Evolutionary conservation across 345 rosid species (phyloP).

Genomic region (Pugionium dolabratum): DNA sequence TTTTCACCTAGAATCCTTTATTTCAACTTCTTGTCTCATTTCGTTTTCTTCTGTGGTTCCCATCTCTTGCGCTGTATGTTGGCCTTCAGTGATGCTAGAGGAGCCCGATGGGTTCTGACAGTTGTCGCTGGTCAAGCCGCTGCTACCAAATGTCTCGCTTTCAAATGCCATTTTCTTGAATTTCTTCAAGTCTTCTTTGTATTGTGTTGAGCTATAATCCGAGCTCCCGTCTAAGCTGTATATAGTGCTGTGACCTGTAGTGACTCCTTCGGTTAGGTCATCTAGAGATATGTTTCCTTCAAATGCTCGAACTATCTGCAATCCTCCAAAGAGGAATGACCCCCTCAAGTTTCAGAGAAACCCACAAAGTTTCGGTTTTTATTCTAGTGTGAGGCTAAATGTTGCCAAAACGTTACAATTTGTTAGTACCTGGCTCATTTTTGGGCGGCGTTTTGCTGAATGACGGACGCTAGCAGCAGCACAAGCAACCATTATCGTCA

Average conservation of each 20-base stretch:
- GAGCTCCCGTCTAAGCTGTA: slow-evolving; percentile 54
- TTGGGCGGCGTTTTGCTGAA: slow-evolving; percentile 72
- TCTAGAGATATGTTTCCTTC: slow-evolving; percentile 70
- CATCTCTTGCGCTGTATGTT: slow-evolving; percentile 50
- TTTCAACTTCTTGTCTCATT: background rate
- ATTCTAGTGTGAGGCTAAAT: background rate
- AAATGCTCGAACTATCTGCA: slow-evolving; percentile 78
- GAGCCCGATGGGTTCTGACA: slow-evolving; percentile 58
- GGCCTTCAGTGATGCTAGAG: slow-evolving; percentile 54
- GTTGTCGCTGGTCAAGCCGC: slow-evolving; percentile 51
- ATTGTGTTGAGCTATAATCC: slow-evolving; percentile 64
- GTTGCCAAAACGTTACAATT: background rate
- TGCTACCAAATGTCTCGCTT: slow-evolving; percentile 56
- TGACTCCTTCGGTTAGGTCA: slow-evolving; percentile 60
- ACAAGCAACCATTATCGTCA: slow-evolving; percentile 71
- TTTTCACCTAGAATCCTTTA: slow-evolving; percentile 9
- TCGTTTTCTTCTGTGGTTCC: slow-evolving; percentile 41
- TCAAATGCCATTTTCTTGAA: slow-evolving; percentile 71
- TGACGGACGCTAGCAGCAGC: slow-evolving; percentile 83
- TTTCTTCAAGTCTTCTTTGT: slow-evolving; percentile 66
- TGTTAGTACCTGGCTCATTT: slow-evolving; percentile 75
- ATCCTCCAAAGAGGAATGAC: background rate
- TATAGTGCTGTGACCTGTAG: slow-evolving; percentile 52
- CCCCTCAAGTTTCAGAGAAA: background rate
- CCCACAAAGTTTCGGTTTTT: background rate